A percentile compares a stretch with the other conserved stretches of the same genome.
phyloP scores from a whole-genome alignment of 2,329 filamentous ascomycete genomes.

The Exophiala sideris region DNA sequence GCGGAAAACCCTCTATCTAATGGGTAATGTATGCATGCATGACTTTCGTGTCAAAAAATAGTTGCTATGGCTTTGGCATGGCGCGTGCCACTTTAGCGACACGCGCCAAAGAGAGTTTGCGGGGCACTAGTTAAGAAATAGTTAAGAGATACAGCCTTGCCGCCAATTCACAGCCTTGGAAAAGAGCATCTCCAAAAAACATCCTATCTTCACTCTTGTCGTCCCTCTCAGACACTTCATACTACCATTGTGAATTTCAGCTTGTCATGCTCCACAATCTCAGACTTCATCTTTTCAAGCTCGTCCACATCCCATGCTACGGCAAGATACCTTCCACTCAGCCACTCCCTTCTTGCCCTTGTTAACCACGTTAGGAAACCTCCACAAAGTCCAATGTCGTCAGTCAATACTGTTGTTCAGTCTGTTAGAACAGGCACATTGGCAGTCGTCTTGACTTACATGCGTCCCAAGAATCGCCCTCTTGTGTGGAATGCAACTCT shows the following conservation, averaged over 20 bases:
- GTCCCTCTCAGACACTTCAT: neutral
- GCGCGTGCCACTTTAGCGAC: no score
- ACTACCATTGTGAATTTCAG: constrained; percentile 36
- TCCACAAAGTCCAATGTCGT: constrained; percentile 26
- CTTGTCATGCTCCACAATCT: constrained; percentile 33
- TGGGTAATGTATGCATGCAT: no score
- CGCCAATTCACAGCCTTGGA: no score
- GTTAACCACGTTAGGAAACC: constrained; percentile 31
- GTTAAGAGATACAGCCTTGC: no score
- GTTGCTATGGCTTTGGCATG: no score
- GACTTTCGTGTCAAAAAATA: no score
- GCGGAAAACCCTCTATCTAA: no score
- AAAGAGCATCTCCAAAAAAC: no score
- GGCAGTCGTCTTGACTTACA: neutral
- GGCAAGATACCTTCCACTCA: constrained; percentile 21
- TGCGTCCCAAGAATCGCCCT: constrained; percentile 18
- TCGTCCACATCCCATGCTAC: constrained; percentile 29
- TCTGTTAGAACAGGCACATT: neutral
- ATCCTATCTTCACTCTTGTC: neutral
- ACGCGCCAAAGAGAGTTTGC: no score
- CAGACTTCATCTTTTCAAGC: constrained; percentile 23
- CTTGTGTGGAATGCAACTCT: constrained; percentile 9
- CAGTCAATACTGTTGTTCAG: constrained; percentile 4
- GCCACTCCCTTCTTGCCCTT: constrained; percentile 24
- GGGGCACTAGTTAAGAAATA: no score